Base-by-base conservation (phyloP, 1,284 basidiomycete species). In the Trametes sp. region DNA sequence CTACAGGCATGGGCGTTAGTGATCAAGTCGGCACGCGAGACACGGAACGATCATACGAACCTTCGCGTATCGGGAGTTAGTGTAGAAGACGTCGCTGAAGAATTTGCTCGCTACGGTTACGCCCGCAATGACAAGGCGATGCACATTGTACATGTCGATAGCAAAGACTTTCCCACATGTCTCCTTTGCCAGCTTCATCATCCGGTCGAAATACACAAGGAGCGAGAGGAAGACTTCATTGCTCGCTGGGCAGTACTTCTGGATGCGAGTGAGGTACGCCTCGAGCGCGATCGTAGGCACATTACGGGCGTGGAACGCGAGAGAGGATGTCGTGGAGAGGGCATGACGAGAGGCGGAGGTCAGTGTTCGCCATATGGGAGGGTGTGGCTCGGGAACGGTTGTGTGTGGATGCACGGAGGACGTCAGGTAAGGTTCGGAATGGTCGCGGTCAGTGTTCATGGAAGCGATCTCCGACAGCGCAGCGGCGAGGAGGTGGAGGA, bases 101-200 rank as follows among this genome's bases (percentile, higher is more conserved):
- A 99, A 99, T 77, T 99, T 99, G 82, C 93, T 96, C 21, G 97
- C 96, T 10, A 99, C 97, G 2, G 97, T 98, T 28, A 99, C 93
- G 4, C 97, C 97, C 1, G 97, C 96, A 69, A 99, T 98, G 72
- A 99, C 93, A 49, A 99, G 42, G 81, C 77, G 87, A 78, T 99
- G 97, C 28, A 99, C 93, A 73, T 99, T 99, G 80, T 91, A 99
- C 63, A 93, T 94, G 78, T 99, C 97, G 74, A 99, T 98, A 21
- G 96, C 93, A 73, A 99, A 98, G 1, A 89, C 86, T 62, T 86
- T 82, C 1, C 85, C 86, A 16, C 87, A 88, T 11, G 88, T 82
- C 63, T 92, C 89, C 42, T 81, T 79, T 59, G 85, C 85, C 29
- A 92, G 78, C 72, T 84, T 90, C 69, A 86, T 88, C 90, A 93